Conservation (phyloP, 768 basidiomycete species). For the Pholiota microspora region DNA sequence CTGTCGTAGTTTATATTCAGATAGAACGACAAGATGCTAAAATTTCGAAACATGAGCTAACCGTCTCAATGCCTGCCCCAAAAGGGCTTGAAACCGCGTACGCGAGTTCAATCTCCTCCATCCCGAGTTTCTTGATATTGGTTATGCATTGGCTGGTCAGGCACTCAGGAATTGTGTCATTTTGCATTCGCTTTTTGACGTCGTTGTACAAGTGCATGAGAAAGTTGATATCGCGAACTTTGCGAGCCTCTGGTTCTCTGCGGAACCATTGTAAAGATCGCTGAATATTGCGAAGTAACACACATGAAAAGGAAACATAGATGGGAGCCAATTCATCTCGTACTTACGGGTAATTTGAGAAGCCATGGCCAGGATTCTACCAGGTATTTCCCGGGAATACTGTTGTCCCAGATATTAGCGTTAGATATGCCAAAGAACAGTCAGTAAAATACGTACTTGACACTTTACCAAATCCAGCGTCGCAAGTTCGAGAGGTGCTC, state of each 20-base stretch:
- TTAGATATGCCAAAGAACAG: not conserved
- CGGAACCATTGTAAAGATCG: constrained; percentile 42
- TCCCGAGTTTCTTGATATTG: constrained; percentile 33
- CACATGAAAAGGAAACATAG: not conserved
- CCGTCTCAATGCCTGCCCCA: constrained; percentile 46
- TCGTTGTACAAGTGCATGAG: constrained; percentile 39
- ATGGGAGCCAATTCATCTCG: not conserved
- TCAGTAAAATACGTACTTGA: constrained; percentile 25
- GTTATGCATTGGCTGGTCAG: constrained; percentile 36
- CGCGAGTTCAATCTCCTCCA: constrained; percentile 42
- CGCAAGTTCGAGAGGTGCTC: too few relatives aligned
- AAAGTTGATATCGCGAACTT: constrained; percentile 35
- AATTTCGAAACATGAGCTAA: constrained; percentile 13
- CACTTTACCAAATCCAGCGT: too few relatives aligned
- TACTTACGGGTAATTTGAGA: constrained; percentile 38
- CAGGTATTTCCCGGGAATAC: constrained; percentile 47
- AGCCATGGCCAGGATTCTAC: constrained; percentile 50
- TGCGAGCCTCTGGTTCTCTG: constrained; percentile 35
- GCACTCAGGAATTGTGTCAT: constrained; percentile 37
- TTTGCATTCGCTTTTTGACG: constrained; percentile 39
- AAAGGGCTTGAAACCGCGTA: constrained; percentile 45
- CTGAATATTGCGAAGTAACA: constrained; percentile 19
- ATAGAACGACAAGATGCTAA: too few relatives aligned
- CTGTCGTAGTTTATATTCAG: too few relatives aligned
- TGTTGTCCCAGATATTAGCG: constrained; percentile 7